phyloP scores from a whole-genome alignment of 257 asterid genomes.

The Paraleonurus japonicus region DNA sequence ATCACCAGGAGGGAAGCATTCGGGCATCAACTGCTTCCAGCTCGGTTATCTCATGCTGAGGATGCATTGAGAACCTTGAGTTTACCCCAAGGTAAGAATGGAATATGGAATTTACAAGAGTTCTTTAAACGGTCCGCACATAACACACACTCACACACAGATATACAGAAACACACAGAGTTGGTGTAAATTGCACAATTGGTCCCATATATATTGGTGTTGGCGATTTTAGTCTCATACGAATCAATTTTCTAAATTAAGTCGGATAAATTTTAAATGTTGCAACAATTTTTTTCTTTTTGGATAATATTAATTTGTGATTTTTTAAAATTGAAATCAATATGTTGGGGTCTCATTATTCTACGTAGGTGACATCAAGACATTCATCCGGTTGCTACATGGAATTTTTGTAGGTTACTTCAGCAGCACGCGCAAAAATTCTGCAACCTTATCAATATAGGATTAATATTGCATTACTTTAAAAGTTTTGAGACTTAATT shows the following conservation, averaged over 20 bases:
- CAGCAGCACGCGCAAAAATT: too few relatives aligned
- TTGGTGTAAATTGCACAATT: background rate
- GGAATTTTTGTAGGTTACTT: background rate
- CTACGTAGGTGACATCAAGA: background rate
- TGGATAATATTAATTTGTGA: background rate
- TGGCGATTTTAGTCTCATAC: background rate
- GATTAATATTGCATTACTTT: background rate
- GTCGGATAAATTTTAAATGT: background rate
- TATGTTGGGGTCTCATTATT: background rate
- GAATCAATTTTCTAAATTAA: background rate
- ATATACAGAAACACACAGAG: background rate
- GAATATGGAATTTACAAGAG: background rate
- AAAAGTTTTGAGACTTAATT: background rate
- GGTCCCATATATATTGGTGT: background rate
- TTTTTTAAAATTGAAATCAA: background rate
- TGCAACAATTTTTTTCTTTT: background rate
- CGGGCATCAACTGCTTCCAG: conserved; percentile 49
- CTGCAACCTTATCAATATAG: background rate
- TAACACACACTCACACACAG: background rate
- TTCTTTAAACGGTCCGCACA: background rate
- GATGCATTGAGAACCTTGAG: conserved; percentile 80
- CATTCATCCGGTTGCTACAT: background rate
- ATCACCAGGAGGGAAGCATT: conserved; percentile 38
- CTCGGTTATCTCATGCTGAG: conserved; percentile 70
- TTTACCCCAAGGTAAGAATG: conserved; percentile 76